Evolutionary conservation across 441 rosid species (phyloP), one percentile per base, ranked within the genome.

Genomic region (Biscutella auriculata): DNA sequence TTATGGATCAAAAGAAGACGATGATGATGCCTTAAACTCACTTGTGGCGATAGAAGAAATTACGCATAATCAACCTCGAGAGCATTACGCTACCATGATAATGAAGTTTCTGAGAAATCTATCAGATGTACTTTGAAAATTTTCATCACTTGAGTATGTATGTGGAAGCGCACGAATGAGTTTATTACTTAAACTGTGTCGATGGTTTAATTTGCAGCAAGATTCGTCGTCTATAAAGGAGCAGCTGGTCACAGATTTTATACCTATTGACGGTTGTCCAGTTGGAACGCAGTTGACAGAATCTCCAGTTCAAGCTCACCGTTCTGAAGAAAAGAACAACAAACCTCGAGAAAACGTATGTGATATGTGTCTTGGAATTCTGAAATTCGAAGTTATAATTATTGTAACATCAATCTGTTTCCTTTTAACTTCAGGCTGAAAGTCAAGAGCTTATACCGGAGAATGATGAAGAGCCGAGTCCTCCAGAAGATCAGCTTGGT

Each of bases 1-100:
- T 48, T 87, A 80, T 63, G 95, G 95, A 71, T 90, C 87, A 13
- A 79, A 81, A 64, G 92, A 91, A 69, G 96, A 83, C 43, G 76
- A 83, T 52, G 87, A 75, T 8, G 79, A 80, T 47, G 92, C 92
- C 41, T 50, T 68, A 35, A 71, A 59, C 47, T 79, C 82, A 54
- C 83, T 87, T 69, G 67, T 84, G 27, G 80, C 72, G 0, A 65
- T 87, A 56, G 74, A 78, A 69, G 72, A 81, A 64, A 67, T 68
- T 34, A 65, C 87, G 21, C 83, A 78, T 27, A 68, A 49, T 60
- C 90, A 79, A 59, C 69, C 90, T 62, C 74, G 74, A 70, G 85
- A 83, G 67, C 62, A 79, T 49, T 76, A 82, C 46, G 80, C 86
- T 56, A 44, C 72, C 66, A 69, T 76, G 76, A 77, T 85, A 42